Conservation (phyloP, 441 rosid species). For the Gossypium gossypioides region DNA sequence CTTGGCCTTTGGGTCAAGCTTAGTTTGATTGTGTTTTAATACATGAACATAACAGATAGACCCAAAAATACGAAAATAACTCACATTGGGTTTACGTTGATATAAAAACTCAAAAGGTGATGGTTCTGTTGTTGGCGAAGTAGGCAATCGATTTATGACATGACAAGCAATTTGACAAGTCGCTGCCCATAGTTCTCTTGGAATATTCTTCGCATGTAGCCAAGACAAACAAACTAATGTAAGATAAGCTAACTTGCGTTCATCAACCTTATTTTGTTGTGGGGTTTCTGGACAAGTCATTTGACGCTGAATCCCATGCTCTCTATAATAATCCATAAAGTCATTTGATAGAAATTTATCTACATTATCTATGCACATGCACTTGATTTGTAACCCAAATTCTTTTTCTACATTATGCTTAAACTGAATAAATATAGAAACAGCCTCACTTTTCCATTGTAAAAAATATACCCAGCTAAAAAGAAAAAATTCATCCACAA, state of each 20-base stretch:
- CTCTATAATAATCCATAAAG: too few relatives aligned
- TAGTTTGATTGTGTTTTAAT: too few relatives aligned
- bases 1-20: too few relatives aligned
- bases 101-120: not conserved
- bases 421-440: not conserved
- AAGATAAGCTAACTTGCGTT: not conserved
- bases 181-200: not conserved
- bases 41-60: not conserved
- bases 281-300: not conserved
- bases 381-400: too few relatives aligned
- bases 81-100: not conserved
- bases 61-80: not conserved
- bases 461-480: not conserved
- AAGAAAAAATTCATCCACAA: not conserved
- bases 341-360: too few relatives aligned
- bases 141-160: not conserved
- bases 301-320: not conserved
- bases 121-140: not conserved
- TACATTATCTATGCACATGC: too few relatives aligned
- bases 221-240: not conserved
- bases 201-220: not conserved
- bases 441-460: not conserved
- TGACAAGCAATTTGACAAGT: not conserved
- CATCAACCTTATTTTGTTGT: not conserved
- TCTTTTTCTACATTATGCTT: not conserved